phyloP scores from a whole-genome alignment of 2,329 filamentous ascomycete species.

The Ascochyta lentis region DNA sequence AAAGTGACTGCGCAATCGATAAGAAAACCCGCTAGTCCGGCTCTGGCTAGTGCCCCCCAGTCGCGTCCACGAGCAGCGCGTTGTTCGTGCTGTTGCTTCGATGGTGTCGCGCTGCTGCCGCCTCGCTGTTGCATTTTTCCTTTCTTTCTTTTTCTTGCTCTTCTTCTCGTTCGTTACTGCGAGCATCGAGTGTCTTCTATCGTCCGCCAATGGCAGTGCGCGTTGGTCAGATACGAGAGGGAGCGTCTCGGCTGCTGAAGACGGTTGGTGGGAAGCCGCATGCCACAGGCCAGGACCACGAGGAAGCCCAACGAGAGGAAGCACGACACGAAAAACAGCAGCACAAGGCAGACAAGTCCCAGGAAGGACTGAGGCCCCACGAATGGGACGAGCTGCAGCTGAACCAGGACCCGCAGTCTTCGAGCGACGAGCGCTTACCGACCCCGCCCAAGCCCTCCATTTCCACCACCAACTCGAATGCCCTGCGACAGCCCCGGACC shows the following conservation, averaged over 20 bases:
- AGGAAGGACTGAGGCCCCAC: not conserved
- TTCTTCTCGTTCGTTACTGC: no score
- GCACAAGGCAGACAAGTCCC: not conserved
- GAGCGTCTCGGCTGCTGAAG: constrained; percentile 32
- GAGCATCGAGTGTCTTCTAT: not conserved
- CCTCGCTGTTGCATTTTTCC: no score
- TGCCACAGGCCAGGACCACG: constrained; percentile 48
- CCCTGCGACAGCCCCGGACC: not conserved
- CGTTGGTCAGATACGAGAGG: constrained; percentile 8
- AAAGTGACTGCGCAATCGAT: constrained; percentile 6
- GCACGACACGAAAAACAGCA: no score
- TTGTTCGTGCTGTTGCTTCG: not conserved
- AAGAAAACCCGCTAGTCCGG: not conserved
- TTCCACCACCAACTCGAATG: not conserved
- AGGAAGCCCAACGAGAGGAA: constrained; percentile 20
- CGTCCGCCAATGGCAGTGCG: constrained; percentile 18
- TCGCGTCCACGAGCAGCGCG: not conserved
- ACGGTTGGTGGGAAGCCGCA: constrained; percentile 44
- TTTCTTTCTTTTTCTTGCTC: no score
- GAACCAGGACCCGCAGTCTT: constrained; percentile 31
- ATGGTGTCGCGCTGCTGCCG: not conserved
- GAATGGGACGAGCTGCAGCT: constrained; percentile 10
- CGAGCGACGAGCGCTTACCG: constrained; percentile 26
- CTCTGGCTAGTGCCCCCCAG: not conserved
- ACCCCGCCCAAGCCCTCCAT: not conserved